Evolutionary conservation across 306 rosid genomes (phyloP), one percentile per base, ranked within the genome.

Genomic region (Adenanthera pavonina): DNA sequence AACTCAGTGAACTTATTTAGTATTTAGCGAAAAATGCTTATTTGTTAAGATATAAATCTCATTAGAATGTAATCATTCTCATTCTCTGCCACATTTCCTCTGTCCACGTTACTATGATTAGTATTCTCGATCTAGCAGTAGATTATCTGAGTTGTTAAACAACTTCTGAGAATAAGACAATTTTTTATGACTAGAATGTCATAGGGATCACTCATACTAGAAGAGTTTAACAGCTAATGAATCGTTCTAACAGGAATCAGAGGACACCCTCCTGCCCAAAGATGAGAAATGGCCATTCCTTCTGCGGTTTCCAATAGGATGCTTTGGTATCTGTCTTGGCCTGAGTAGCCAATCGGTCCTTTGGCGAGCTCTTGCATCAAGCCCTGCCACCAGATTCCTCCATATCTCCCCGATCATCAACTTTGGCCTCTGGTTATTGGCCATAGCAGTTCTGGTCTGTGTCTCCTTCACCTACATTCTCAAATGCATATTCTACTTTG

Each of bases 261-360:
- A 92, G 77, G 97, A 94, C 79, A 92, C 92, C 76, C 98, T 94
- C 68, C 98, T 94, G 17, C 98, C 98, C 9, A 90, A 90, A 87
- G 97, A 94, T 73, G 92, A 94, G 76, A 84, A 8, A 57, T 92
- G 95, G 97, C 98, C 98, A 15, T 94, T 94, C 74, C 98, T 94
- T 44, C 97, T 94, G 16, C 86, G 97, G 51, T 94, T 92, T 34
- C 97, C 95, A 2, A 90, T 94, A 4, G 95, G 95, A 78, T 88
- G 95, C 84, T 94, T 79, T 16, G 98, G 98, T 84, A 92, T 94
- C 6, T 94, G 98, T 68, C 94, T 92, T 11, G 97, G 98, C 52
- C 92, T 94, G 1, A 91, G 96, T 59, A 94, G 98, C 89, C 97
- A 94, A 77, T 89, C 89, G 0, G 94, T 94, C 38, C 80, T 92